Percentiles rank a stretch among this genome's conserved stretches.
Evolutionary conservation across 2,329 filamentous ascomycete genomes (phyloP).

Genomic region (Fusarium gaditjirri): DNA sequence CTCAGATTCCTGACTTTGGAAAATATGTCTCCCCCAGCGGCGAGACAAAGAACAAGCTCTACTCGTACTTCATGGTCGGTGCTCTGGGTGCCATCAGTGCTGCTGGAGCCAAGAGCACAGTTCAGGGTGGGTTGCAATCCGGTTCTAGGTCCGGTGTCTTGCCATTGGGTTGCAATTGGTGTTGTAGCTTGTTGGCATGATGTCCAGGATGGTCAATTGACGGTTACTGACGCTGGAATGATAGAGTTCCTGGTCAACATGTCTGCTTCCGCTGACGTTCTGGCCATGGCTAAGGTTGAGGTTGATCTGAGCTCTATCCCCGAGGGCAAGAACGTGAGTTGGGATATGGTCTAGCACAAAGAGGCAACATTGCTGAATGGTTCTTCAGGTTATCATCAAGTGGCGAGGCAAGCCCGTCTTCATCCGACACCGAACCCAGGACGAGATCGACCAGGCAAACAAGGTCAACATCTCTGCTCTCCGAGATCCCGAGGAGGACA

Average conservation of each 20-base stretch:
- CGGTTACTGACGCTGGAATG: constrained; percentile 44
- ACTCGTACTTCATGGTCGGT: constrained; percentile 99
- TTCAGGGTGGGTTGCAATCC: constrained; percentile 81
- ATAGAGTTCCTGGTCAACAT: constrained; percentile 99
- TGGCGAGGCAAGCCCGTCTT: constrained; percentile 99
- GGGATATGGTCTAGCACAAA: constrained; percentile 4
- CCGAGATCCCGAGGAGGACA: constrained; percentile 90
- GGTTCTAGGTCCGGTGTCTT: constrained; percentile 8
- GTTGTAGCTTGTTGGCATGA: constrained; percentile 11
- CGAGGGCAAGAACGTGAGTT: constrained; percentile 97
- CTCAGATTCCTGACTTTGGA: constrained; percentile 87
- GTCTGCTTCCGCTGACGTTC: constrained; percentile 97
- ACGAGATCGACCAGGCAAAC: constrained; percentile 96
- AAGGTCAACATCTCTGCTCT: constrained; percentile 83
- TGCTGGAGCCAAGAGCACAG: constrained; percentile 95
- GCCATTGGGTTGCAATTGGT: constrained; percentile 48
- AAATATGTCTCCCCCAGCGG: constrained; percentile 81
- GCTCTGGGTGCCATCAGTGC: constrained; percentile 92
- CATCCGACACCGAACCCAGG: constrained; percentile 95
- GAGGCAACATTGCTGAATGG: constrained; percentile 5
- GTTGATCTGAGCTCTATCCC: constrained; percentile 92
- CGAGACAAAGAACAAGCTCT: constrained; percentile 82
- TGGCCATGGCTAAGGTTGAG: constrained; percentile 99
- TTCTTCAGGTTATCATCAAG: constrained; percentile 90
- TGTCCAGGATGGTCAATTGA: constrained; percentile 37